Evolutionary conservation across 805 yeast species (phyloP).

Genomic region (Metschnikowia dekortorum): DNA sequence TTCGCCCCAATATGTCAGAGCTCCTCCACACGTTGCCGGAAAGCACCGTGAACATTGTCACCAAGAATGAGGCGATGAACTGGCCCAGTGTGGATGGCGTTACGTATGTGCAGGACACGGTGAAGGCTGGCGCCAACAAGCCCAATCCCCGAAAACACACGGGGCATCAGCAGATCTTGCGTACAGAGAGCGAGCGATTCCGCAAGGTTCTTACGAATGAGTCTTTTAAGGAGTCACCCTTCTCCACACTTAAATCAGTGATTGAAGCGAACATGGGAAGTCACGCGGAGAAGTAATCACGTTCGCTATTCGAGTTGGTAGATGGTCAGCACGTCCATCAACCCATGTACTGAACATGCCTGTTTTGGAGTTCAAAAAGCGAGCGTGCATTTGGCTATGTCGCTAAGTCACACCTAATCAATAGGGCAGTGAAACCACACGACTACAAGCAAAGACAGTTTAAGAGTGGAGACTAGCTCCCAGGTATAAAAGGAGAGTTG

Average conservation of each 20-base stretch:
- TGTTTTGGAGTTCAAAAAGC: neutral
- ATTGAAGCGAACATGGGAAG: constrained; percentile 25
- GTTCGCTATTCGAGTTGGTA: neutral
- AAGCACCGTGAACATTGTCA: constrained; percentile 15
- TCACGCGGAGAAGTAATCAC: neutral
- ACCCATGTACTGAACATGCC: too few species aligned
- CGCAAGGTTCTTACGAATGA: constrained; percentile 51
- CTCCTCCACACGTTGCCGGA: constrained; percentile 50
- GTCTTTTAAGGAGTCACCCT: constrained; percentile 56
- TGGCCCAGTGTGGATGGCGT: neutral
- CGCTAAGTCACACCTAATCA: too few species aligned
- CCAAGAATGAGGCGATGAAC: constrained; percentile 5
- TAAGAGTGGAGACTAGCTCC: too few species aligned
- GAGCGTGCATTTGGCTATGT: too few species aligned
- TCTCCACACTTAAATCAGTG: constrained; percentile 60
- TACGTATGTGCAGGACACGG: constrained; percentile 21
- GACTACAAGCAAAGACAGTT: too few species aligned
- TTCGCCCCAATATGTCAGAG: constrained; percentile 66
- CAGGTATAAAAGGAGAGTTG: too few species aligned
- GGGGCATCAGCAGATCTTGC: constrained; percentile 47
- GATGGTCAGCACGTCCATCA: too few species aligned
- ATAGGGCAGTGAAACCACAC: too few species aligned
- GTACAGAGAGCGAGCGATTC: constrained; percentile 56
- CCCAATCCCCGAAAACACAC: constrained; percentile 48
- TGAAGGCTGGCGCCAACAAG: constrained; percentile 28